Conservation (phyloP, 345 rosid genomes). For the Kernera saxatilis region DNA sequence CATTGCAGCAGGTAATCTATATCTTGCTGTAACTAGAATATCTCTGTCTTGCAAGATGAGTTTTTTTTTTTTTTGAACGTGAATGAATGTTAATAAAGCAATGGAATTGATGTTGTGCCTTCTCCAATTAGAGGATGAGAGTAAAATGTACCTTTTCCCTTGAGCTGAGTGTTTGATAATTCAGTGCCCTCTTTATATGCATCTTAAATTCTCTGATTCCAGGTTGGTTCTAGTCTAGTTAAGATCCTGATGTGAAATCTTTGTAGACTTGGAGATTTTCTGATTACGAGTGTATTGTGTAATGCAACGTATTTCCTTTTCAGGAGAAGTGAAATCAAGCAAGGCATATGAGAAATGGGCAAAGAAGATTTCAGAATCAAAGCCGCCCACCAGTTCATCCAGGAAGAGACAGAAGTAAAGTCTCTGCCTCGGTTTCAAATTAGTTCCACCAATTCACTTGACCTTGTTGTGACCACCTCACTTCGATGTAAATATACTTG, state of each 20-base stretch:
- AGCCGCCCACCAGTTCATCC: constrained; percentile 61
- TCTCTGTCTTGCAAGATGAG: background rate
- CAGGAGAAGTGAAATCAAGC: constrained; percentile 65
- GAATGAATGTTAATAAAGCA: background rate
- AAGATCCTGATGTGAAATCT: background rate
- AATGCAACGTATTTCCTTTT: background rate
- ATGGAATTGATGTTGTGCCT: background rate
- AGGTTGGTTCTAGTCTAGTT: background rate
- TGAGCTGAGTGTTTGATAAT: background rate
- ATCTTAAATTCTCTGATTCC: background rate
- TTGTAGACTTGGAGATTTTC: background rate
- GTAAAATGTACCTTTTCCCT: background rate
- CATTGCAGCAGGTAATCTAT: constrained; percentile 50
- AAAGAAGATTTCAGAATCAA: constrained; percentile 44
- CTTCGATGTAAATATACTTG: background rate
- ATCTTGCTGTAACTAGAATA: background rate
- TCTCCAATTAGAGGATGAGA: background rate
- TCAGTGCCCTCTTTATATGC: background rate
- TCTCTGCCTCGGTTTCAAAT: background rate
- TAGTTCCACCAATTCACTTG: background rate
- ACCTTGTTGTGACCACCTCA: background rate
- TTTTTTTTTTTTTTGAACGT: background rate
- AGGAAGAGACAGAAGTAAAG: constrained; percentile 57
- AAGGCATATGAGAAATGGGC: constrained; percentile 81
- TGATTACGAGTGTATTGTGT: background rate